A percentile compares a stretch with the other conserved stretches of the same genome.
Evolutionary conservation across 108 stramenopile species (phyloP).

Genomic region (Nitzschia inconspicua): DNA sequence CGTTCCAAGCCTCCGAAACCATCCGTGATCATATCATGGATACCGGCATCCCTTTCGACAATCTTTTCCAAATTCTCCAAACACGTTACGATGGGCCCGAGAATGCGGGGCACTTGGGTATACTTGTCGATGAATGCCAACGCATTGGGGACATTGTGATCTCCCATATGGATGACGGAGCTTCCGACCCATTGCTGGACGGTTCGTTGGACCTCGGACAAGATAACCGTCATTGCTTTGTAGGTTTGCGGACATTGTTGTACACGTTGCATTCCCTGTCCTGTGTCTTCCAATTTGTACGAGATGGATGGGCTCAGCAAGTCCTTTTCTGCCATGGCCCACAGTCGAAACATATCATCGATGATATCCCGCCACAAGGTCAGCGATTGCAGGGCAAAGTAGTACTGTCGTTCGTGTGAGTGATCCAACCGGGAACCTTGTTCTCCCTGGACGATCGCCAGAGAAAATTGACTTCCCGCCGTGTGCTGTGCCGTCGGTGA

Average conservation of each 20-base stretch:
- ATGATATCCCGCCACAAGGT: conserved; percentile 80
- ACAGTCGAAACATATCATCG: conserved; percentile 84
- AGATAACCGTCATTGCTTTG: conserved; percentile 69
- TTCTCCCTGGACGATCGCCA: conserved; percentile 63
- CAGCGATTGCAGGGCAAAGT: conserved; percentile 70
- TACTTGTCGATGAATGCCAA: conserved; percentile 88
- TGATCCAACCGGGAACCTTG: conserved; percentile 76
- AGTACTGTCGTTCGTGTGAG: conserved; percentile 76
- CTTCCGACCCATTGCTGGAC: conserved; percentile 66
- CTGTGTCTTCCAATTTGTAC: conserved; percentile 74
- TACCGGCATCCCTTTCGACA: conserved; percentile 52
- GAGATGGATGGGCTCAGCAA: conserved; percentile 45
- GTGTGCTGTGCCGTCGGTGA: too few relatives aligned
- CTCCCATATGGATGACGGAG: conserved; percentile 80
- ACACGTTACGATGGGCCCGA: conserved; percentile 70
- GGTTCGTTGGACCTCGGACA: conserved; percentile 34
- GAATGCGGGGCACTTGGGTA: conserved; percentile 82
- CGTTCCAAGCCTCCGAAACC: conserved; percentile 67
- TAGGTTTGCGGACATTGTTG: conserved; percentile 75
- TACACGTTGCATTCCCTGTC: conserved; percentile 79
- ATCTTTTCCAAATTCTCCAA: conserved; percentile 50
- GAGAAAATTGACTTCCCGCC: conserved; percentile 49
- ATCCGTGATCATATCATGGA: conserved; percentile 39
- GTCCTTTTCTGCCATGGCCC: conserved; percentile 81
- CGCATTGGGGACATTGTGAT: conserved; percentile 86